Percentiles rank a stretch among this genome's conserved stretches.
Evolutionary conservation across 1,139 yeast genomes (phyloP).

Genomic region (Geotrichum carabidarum): DNA sequence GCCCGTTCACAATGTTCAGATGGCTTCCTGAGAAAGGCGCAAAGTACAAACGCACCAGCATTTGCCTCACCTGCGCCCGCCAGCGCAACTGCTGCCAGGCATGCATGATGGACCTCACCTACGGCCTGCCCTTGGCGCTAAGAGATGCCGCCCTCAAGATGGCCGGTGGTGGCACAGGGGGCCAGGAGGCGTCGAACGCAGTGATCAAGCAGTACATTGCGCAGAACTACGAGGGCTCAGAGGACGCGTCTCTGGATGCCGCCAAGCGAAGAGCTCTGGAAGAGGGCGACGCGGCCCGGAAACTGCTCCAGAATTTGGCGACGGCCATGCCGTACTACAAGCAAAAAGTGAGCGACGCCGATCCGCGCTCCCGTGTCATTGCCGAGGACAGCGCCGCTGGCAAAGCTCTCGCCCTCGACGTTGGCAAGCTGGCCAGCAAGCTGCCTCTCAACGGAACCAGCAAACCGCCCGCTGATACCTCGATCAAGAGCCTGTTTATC

Average conservation of each 20-base stretch:
- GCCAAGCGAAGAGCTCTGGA: constrained; percentile 33
- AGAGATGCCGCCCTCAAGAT: constrained; percentile 77
- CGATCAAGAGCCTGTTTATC: constrained; percentile 55
- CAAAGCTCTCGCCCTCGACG: constrained; percentile 38
- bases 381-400: constrained; percentile 8
- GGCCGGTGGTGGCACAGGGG: constrained; percentile 48
- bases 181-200: constrained; percentile 38
- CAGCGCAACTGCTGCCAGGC: constrained; percentile 80
- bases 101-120: constrained; percentile 76
- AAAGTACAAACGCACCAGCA: constrained; percentile 31
- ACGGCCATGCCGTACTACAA: constrained; percentile 36
- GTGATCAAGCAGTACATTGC: constrained; percentile 53
- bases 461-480: constrained; percentile 41
- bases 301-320: constrained; percentile 42
- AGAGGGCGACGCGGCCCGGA: constrained; percentile 37
- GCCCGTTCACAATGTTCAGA: constrained; percentile 75
- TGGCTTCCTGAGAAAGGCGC: constrained; percentile 47
- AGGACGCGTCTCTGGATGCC: constrained; percentile 32
- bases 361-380: constrained; percentile 5
- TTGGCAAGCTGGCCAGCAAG: constrained; percentile 48
- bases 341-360: constrained; percentile 16
- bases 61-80: constrained; percentile 75
- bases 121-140: constrained; percentile 70
- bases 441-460: constrained; percentile 57
- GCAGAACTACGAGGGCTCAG: constrained; percentile 42